phyloP scores from a whole-genome alignment of 2,329 filamentous ascomycete genomes.

The Scortechinia acanthostroma region DNA sequence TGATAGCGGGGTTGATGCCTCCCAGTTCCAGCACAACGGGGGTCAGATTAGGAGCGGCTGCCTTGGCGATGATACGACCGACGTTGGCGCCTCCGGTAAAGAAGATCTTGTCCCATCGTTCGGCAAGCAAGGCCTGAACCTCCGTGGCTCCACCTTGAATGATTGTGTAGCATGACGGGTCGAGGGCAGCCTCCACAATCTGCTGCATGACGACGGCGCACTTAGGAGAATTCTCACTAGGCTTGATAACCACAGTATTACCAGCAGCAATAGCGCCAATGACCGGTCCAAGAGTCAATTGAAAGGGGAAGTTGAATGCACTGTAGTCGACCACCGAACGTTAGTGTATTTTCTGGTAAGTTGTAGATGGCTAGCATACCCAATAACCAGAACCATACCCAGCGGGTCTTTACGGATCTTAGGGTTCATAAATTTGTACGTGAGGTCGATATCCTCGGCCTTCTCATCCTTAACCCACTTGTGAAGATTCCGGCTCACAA shows the following conservation, averaged over 20 bases:
- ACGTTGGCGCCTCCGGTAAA: slow-evolving; percentile 61
- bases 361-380: background rate
- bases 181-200: slow-evolving; percentile 52
- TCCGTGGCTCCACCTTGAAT: slow-evolving; percentile 63
- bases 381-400: slow-evolving; percentile 60
- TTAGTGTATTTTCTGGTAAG: background rate
- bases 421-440: slow-evolving; percentile 52
- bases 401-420: slow-evolving; percentile 65
- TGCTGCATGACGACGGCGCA: slow-evolving; percentile 59
- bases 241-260: slow-evolving; percentile 65
- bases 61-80: slow-evolving; percentile 67
- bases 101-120: slow-evolving; percentile 74
- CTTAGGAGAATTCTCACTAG: slow-evolving; percentile 55
- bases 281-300: slow-evolving; percentile 56
- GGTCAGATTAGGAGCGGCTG: slow-evolving; percentile 61
- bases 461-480: slow-evolving; percentile 65
- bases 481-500: slow-evolving; percentile 54
- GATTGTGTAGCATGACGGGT: slow-evolving; percentile 52
- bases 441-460: slow-evolving; percentile 51
- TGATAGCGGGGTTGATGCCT: slow-evolving; percentile 63
- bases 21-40: slow-evolving; percentile 65
- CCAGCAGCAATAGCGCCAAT: slow-evolving; percentile 67
- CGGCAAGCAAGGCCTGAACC: slow-evolving; percentile 56
- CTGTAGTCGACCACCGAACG: slow-evolving; percentile 13
- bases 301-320: slow-evolving; percentile 67